Conservation (phyloP, 1,284 basidiomycete genomes). For the Pholiota adiposa region DNA sequence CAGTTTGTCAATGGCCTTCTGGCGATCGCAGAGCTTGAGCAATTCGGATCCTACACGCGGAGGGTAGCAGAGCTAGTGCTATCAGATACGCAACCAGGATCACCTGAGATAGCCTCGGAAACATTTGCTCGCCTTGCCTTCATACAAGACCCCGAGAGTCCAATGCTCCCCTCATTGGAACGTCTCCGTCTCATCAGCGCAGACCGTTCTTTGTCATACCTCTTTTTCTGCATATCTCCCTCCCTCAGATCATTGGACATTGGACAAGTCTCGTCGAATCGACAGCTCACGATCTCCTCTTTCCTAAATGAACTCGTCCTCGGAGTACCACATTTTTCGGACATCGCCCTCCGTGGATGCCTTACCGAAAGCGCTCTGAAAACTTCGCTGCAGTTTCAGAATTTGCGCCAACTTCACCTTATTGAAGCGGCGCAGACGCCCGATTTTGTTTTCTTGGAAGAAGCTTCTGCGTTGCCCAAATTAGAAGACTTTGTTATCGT, state of each 20-base stretch:
- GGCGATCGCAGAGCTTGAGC: not conserved
- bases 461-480: too few relatives aligned
- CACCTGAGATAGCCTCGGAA: not conserved
- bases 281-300: not conserved
- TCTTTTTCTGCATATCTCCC: not conserved
- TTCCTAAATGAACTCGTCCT: not conserved
- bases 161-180: conserved; percentile 3
- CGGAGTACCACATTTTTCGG: not conserved
- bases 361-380: not conserved
- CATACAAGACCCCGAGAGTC: not conserved
- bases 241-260: not conserved
- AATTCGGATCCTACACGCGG: not conserved
- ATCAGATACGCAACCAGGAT: not conserved
- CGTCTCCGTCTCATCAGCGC: not conserved
- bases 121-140: not conserved
- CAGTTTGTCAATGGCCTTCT: not conserved
- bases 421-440: too few relatives aligned
- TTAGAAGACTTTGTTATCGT: too few relatives aligned
- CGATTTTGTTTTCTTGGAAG: too few relatives aligned
- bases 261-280: not conserved
- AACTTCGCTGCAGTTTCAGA: too few relatives aligned
- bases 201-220: not conserved
- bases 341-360: not conserved
- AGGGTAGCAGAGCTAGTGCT: not conserved
- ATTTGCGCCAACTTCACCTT: too few relatives aligned